These are phyloP conservation scores for Gossypium ekmanianum DNA, from an alignment of 345 rosid species.

Conservation along the genomic window DNA sequence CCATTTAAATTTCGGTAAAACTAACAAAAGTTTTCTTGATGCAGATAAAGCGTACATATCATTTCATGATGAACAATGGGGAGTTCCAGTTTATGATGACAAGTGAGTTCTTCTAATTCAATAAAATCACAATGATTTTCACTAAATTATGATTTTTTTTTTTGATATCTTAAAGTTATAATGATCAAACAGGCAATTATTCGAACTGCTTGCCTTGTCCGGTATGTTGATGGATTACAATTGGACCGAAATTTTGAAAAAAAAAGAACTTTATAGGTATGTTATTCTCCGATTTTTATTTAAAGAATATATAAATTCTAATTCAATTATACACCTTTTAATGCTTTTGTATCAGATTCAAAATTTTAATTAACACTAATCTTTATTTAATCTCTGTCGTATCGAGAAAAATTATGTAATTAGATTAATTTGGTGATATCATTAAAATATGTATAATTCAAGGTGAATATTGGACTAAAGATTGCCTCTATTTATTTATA, in stretches of 20 bases:
- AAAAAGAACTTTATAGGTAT: slow-evolving; percentile 66
- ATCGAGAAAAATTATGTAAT: neutral
- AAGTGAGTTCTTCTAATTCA: slow-evolving; percentile 43
- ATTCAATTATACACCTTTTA: neutral
- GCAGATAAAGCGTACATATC: slow-evolving; percentile 74
- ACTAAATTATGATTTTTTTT: neutral
- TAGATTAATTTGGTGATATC: neutral
- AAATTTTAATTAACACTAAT: too few relatives aligned
- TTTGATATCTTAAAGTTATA: neutral
- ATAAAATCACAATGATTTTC: neutral
- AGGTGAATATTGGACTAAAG: slow-evolving; percentile 8
- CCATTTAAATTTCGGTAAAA: too few relatives aligned
- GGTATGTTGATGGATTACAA: slow-evolving; percentile 98
- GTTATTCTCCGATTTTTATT: neutral
- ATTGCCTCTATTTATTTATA: neutral
- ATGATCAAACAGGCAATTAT: slow-evolving; percentile 56
- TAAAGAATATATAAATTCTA: neutral
- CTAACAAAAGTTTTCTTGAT: slow-evolving; percentile 13
- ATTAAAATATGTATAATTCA: neutral
- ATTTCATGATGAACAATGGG: slow-evolving; percentile 96
- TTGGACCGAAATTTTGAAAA: slow-evolving; percentile 90
- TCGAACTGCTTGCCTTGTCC: slow-evolving; percentile 80
- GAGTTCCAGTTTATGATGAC: slow-evolving; percentile 91
- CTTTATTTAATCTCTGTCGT: too few relatives aligned
- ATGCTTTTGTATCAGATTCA: neutral